These are phyloP conservation scores for Saksenaea oblongispora DNA, from an alignment of 371 early-diverging fungal species.

Conservation along the genomic window DNA sequence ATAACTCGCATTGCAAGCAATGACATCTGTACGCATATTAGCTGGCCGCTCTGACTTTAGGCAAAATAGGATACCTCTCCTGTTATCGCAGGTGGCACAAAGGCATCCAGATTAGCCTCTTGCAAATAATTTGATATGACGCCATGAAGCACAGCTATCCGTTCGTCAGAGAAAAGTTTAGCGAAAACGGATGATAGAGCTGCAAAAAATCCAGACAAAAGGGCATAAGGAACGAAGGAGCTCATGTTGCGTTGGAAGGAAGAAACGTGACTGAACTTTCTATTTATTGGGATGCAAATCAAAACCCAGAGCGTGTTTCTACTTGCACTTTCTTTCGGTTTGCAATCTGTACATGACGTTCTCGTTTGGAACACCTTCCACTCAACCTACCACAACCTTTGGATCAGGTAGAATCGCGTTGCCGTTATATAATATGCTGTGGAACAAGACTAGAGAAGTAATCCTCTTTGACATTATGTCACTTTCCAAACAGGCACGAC, in stretches of 20 bases:
- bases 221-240: constrained; percentile 50
- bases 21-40: constrained; percentile 21
- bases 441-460: not conserved
- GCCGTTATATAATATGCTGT: not conserved
- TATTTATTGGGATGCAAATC: not conserved
- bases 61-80: constrained; percentile 15
- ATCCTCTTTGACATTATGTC: not conserved
- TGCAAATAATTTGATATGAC: constrained; percentile 1
- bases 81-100: constrained; percentile 6
- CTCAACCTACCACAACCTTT: constrained; percentile 17
- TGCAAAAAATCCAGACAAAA: constrained; percentile 70
- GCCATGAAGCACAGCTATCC: constrained; percentile 40
- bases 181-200: constrained; percentile 78
- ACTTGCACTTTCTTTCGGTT: not conserved
- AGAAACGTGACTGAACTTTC: not conserved
- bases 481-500: not conserved
- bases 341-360: constrained; percentile 12
- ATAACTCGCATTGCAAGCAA: constrained; percentile 46
- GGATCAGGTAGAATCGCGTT: constrained; percentile 12
- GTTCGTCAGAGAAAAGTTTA: constrained; percentile 65
- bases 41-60: not conserved
- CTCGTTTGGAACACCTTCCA: constrained; percentile 14
- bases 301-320: not conserved
- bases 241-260: not conserved
- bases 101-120: not conserved